phyloP scores from a whole-genome alignment of 305 asterid genomes.

The Solanum hybrid region DNA sequence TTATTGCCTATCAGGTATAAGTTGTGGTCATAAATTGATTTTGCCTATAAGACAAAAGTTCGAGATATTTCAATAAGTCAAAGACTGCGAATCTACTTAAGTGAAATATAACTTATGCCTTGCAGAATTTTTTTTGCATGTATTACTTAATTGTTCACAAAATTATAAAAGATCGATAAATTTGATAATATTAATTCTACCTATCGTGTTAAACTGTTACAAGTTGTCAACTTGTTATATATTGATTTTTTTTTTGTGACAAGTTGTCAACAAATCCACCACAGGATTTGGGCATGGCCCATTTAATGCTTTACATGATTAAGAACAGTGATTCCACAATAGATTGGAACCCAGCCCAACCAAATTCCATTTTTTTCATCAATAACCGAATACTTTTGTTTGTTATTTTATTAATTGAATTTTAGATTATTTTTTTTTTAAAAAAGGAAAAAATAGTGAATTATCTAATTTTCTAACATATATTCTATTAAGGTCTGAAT shows the following conservation, averaged over 20 bases:
- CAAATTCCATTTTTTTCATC: not conserved
- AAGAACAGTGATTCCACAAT: not conserved
- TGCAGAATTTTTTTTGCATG: not conserved
- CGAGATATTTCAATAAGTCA: not conserved
- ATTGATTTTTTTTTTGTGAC: not conserved
- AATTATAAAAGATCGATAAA: not conserved
- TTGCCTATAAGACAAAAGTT: not conserved
- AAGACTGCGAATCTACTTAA: not conserved
- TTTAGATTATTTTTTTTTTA: not conserved
- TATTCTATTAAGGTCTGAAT: not conserved
- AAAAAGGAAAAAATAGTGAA: too few relatives aligned
- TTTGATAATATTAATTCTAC: not conserved
- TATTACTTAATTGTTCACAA: not conserved
- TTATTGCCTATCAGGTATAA: not conserved
- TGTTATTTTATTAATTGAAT: not conserved
- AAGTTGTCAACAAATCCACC: not conserved
- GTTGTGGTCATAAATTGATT: not conserved
- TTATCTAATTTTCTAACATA: too few relatives aligned
- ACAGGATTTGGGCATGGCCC: not conserved
- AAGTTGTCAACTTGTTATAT: not conserved
- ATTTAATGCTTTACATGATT: not conserved
- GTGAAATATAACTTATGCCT: not conserved
- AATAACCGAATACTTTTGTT: not conserved
- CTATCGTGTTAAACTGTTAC: not conserved
- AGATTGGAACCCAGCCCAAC: not conserved